A percentile compares a stretch with the other conserved stretches of the same genome.
These are phyloP conservation scores for Salix koriyanagi DNA, from an alignment of 345 rosid genomes.

Conservation along the genomic window DNA sequence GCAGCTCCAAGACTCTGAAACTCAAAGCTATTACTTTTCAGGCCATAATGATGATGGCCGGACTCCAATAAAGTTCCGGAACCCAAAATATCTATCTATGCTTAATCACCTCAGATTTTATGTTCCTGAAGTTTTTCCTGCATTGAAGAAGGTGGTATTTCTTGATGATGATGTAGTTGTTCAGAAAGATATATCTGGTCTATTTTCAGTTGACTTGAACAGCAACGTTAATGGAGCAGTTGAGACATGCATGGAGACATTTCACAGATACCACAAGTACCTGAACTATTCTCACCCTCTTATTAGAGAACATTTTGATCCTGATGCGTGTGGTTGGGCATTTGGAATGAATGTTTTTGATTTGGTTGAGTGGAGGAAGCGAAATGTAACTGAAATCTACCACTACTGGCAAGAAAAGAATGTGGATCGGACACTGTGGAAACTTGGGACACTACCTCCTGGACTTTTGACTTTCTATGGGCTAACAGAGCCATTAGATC, in stretches of 20 bases:
- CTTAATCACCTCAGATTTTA: constrained; percentile 89
- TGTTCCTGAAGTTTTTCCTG: constrained; percentile 86
- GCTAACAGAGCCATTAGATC: constrained; percentile 69
- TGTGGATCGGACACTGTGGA: constrained; percentile 83
- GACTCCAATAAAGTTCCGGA: constrained; percentile 89
- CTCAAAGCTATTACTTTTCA: constrained; percentile 86
- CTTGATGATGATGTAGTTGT: constrained; percentile 89
- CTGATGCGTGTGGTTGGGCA: constrained; percentile 98
- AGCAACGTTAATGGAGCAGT: constrained; percentile 94
- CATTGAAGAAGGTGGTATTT: constrained; percentile 71
- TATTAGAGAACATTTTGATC: constrained; percentile 80
- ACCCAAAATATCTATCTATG: constrained; percentile 88
- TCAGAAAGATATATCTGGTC: constrained; percentile 32
- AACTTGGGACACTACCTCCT: constrained; percentile 87
- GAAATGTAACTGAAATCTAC: constrained; percentile 85
- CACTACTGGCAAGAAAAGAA: constrained; percentile 94
- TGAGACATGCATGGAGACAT: constrained; percentile 96
- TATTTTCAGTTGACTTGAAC: constrained; percentile 58
- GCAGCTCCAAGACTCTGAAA: constrained; percentile 91
- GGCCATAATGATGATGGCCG: constrained; percentile 57
- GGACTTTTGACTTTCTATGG: constrained; percentile 90
- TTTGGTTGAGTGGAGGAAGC: constrained; percentile 79
- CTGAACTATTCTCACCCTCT: constrained; percentile 54
- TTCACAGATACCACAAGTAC: constrained; percentile 63
- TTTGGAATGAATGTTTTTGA: constrained; percentile 93